Conservation (phyloP, 1,284 basidiomycete genomes). For the Pyrrhoderma lamaoense region DNA sequence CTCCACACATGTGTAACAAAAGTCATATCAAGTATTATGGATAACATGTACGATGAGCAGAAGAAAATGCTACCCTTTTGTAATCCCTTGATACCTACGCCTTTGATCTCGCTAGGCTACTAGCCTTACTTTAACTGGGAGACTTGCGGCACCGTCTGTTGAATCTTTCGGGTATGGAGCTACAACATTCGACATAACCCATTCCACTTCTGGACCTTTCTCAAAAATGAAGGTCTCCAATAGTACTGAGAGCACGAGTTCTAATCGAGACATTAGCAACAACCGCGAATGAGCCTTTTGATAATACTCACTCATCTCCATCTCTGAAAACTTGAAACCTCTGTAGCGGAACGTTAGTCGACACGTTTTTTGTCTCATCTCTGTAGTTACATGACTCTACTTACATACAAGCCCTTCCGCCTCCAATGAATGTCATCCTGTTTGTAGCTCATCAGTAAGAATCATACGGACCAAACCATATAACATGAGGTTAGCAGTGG, state of each 20-base stretch:
- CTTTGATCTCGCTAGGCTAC: too few species aligned
- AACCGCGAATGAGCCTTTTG: too few species aligned
- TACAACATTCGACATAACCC: slow-evolving; percentile 6
- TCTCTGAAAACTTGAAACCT: slow-evolving; percentile 17
- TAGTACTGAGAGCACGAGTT: slow-evolving; percentile 16
- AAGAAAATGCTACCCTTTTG: too few species aligned
- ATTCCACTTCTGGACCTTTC: slow-evolving; percentile 8
- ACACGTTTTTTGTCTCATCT: neutral
- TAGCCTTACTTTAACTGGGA: too few species aligned
- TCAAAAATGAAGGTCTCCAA: slow-evolving; percentile 16
- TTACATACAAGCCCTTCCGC: slow-evolving; percentile 19
- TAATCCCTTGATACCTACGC: too few species aligned
- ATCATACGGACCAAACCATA: too few species aligned
- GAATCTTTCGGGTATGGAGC: neutral
- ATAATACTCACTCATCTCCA: slow-evolving; percentile 16
- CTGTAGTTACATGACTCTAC: neutral
- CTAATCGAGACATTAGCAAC: neutral
- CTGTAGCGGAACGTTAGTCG: neutral
- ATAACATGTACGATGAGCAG: too few species aligned
- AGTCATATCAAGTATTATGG: too few species aligned
- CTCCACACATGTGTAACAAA: neutral
- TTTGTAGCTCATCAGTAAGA: too few species aligned
- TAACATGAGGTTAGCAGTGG: too few species aligned
- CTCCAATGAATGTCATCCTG: slow-evolving; percentile 20
- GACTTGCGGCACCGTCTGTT: too few species aligned